Evolutionary conservation across 2,329 filamentous ascomycete species (phyloP), one percentile per base, ranked within the genome.

Genomic region (Kalaharituber pfeilii): DNA sequence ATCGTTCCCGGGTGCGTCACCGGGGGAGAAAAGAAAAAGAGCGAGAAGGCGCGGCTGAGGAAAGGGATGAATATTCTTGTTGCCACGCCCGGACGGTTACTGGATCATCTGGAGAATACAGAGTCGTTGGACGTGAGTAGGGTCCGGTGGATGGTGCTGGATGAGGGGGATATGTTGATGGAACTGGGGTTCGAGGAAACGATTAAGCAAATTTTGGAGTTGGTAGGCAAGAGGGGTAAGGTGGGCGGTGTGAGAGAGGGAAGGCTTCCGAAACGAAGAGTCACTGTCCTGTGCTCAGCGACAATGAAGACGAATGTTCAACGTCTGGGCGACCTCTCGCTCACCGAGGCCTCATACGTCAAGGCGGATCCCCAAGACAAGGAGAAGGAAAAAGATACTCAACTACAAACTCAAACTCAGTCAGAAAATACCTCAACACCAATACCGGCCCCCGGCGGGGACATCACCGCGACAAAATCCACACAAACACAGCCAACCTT

Each of bases 271-370:
- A 79, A 79, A 52, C 77, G 87, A 59, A 78, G 88, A 54, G 82
- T 86, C 1, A 96, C 91, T 0, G 76, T 98, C 3, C 76, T 98
- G 2, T 98, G 91, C 68, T 98, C 91, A 3, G 91, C 91, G 2
- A 98, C 91, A 0, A 84, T 98, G 81, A 95, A 95, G 71, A 88
- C 94, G 80, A 91, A 89, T 63, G 91, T 96, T 1, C 88, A 96
- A 67, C 83, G 84, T 62, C 72, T 98, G 5, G 88, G 89, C 42
- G 87, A 95, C 65, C 94, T 96, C 70, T 94, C 87, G 72, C 73
- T 98, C 67, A 88, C 93, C 63, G 86, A 96, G 64, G 88, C 91
- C 0, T 77, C 86, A 1, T 86, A 94, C 65, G 82, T 98, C 62
- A 82, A 86, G 52, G 81, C 83, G 0, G 72, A 75, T 28, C 77